Evolutionary conservation across 495 filamentous ascomycete genomes (phyloP).

Genomic region (Lasiosphaeria hispida): DNA sequence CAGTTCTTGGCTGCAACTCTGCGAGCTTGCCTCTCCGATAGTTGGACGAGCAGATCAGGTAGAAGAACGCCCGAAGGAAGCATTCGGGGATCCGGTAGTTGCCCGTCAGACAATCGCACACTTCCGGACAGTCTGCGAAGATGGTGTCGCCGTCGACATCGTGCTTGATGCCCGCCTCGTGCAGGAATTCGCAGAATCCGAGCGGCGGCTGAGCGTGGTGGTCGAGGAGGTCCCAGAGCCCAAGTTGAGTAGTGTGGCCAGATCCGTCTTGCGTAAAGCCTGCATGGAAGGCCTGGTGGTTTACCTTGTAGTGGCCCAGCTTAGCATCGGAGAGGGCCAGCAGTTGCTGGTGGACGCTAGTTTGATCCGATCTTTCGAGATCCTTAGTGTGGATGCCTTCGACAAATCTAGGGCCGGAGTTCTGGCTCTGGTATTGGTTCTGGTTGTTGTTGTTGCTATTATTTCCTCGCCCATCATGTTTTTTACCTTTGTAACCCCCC

Average conservation of each 20-base stretch:
- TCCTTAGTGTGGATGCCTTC: background rate
- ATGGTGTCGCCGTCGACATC: background rate
- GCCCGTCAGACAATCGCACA: conserved; percentile 3
- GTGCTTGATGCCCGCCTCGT: background rate
- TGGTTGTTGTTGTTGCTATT: conserved; percentile 3
- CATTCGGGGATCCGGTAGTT: conserved; percentile 8
- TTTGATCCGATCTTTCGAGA: background rate
- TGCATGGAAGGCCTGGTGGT: background rate
- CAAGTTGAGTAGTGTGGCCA: background rate
- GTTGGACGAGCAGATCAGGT: background rate
- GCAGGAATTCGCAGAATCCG: background rate
- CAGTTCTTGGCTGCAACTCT: no score
- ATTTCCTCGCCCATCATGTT: background rate
- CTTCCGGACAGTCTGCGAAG: background rate
- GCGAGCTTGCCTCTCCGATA: no score
- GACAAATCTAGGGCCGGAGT: background rate
- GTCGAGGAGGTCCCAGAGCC: conserved; percentile 4
- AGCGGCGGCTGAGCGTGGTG: background rate
- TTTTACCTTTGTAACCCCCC: background rate
- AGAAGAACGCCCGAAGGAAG: conserved; percentile 11
- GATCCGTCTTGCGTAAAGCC: background rate
- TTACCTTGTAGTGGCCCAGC: background rate
- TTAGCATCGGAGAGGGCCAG: background rate
- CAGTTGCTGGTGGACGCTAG: background rate
- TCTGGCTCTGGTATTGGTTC: background rate